These are phyloP conservation scores for Suhomyces sp. DNA, from an alignment of 805 yeast genomes.

Conservation along the genomic window DNA sequence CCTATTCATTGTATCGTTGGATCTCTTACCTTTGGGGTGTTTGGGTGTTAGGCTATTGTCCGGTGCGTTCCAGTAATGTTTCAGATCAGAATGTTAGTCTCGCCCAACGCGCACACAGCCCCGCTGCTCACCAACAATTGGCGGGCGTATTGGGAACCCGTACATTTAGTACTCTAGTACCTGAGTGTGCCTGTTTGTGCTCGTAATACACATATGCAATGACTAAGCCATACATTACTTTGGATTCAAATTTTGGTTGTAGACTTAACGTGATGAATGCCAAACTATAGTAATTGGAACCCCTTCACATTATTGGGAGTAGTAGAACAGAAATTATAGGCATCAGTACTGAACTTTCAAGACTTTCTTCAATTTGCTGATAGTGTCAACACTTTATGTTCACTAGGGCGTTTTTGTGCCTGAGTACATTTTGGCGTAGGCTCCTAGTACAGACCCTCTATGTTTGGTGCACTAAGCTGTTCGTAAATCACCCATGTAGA, in stretches of 20 bases:
- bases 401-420: too few relatives aligned
- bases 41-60: not conserved
- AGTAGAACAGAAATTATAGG: too few relatives aligned
- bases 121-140: not conserved
- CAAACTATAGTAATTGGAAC: too few relatives aligned
- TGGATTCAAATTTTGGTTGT: too few relatives aligned
- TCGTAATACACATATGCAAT: not conserved
- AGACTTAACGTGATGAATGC: too few relatives aligned
- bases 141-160: not conserved
- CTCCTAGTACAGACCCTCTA: not conserved
- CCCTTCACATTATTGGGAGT: too few relatives aligned
- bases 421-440: not conserved
- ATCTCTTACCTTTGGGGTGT: not conserved
- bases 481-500: too few relatives aligned
- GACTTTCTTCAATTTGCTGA: too few relatives aligned
- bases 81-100: not conserved
- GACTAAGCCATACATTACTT: too few relatives aligned
- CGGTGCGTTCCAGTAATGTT: not conserved
- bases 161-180: not conserved
- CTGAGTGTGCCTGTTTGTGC: not conserved
- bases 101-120: not conserved
- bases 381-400: too few relatives aligned
- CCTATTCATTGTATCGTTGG: not conserved
- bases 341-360: too few relatives aligned
- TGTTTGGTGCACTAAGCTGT: not conserved